Percentiles rank a stretch among this genome's conserved stretches.
Evolutionary conservation across 192 early-diverging fungal species (phyloP).

Genomic region (Linnemannia exigua): DNA sequence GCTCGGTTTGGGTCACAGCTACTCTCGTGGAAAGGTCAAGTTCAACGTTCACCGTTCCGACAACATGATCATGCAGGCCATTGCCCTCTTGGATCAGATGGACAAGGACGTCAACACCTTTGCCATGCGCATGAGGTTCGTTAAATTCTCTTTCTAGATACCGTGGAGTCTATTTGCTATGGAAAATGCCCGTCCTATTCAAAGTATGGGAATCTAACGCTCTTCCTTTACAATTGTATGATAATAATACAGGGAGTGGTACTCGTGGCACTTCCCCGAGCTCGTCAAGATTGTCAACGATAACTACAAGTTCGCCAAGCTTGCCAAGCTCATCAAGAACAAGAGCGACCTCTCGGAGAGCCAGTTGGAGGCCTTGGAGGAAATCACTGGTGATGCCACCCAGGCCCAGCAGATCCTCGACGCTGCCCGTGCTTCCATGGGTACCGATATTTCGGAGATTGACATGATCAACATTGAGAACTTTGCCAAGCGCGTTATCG

Average conservation of each 20-base stretch:
- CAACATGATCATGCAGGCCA: slow-evolving; percentile 93
- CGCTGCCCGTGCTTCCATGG: slow-evolving; percentile 97
- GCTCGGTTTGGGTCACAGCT: slow-evolving; percentile 98
- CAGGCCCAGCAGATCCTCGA: slow-evolving; percentile 91
- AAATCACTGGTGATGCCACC: slow-evolving; percentile 85
- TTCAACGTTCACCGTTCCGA: slow-evolving; percentile 99
- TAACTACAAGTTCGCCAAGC: slow-evolving; percentile 92
- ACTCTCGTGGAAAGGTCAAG: slow-evolving; percentile 99
- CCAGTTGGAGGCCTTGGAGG: slow-evolving; percentile 82
- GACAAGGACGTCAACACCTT: slow-evolving; percentile 99
- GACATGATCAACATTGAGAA: slow-evolving; percentile 96
- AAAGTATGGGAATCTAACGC: slow-evolving; percentile 62
- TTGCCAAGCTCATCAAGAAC: slow-evolving; percentile 92
- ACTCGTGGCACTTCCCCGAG: slow-evolving; percentile 99
- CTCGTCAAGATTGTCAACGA: slow-evolving; percentile 96
- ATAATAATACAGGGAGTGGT: slow-evolving; percentile 96
- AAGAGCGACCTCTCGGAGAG: slow-evolving; percentile 89
- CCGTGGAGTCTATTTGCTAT: slow-evolving; percentile 59
- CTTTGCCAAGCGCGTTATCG: slow-evolving; percentile 94
- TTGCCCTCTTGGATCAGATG: slow-evolving; percentile 95
- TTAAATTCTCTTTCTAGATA: not conserved
- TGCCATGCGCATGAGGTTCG: slow-evolving; percentile 85
- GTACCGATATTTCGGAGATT: slow-evolving; percentile 95
- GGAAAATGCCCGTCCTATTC: slow-evolving; percentile 82
- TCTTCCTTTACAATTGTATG: slow-evolving; percentile 52